These are phyloP conservation scores for Chrysanthemum makinoi DNA, from an alignment of 129 eudicot species.

Conservation along the genomic window DNA sequence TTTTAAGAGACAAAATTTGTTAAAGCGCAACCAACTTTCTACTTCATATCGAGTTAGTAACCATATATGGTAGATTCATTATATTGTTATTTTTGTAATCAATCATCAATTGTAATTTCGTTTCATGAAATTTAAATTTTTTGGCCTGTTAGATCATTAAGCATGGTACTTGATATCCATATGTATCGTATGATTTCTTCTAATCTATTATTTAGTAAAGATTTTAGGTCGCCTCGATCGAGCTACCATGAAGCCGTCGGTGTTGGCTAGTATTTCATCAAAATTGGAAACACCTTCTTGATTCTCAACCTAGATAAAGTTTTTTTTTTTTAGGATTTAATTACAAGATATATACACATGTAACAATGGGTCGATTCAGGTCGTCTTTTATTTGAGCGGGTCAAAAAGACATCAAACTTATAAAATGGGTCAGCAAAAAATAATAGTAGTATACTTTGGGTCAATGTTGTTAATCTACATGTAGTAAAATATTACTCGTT, in stretches of 20 bases:
- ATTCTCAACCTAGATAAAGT: slow-evolving; percentile 66
- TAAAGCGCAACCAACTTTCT: no score
- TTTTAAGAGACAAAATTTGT: no score
- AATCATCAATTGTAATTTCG: no score
- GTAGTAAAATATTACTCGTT: neutral
- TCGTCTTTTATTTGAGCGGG: neutral
- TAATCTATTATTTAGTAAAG: no score
- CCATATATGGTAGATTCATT: no score
- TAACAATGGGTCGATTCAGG: neutral
- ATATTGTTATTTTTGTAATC: no score
- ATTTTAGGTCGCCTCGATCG: slow-evolving; percentile 54
- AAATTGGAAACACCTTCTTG: slow-evolving; percentile 77
- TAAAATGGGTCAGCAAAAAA: neutral
- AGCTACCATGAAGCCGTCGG: slow-evolving; percentile 81
- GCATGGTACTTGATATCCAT: no score
- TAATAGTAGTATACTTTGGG: no score
- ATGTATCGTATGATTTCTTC: no score
- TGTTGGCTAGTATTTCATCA: slow-evolving; percentile 60
- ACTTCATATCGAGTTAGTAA: no score
- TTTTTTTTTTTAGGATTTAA: neutral
- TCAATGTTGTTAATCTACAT: neutral
- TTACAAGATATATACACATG: neutral
- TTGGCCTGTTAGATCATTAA: no score
- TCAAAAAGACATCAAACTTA: neutral
- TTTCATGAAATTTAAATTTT: no score